These are phyloP conservation scores for Schizophyllum commune DNA, from an alignment of 1,284 basidiomycete species.

Conservation along the genomic window DNA sequence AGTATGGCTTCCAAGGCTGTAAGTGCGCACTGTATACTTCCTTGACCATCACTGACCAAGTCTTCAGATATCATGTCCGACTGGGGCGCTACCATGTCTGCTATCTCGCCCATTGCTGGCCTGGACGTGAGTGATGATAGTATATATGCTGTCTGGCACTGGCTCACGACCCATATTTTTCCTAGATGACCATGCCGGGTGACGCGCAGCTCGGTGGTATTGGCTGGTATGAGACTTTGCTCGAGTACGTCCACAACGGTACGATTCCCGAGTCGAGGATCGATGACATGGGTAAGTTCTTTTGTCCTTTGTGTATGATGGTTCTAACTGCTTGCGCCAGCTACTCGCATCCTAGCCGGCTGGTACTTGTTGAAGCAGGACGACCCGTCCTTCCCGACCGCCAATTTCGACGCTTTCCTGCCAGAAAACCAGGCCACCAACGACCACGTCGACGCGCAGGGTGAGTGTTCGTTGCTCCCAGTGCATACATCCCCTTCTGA, in stretches of 20 bases:
- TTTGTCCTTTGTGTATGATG: not conserved
- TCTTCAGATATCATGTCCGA: conserved; percentile 52
- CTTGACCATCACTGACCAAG: not conserved
- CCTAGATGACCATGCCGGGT: conserved; percentile 69
- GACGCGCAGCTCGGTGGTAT: conserved; percentile 31
- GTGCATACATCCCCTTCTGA: not conserved
- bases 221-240: conserved; percentile 52
- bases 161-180: not conserved
- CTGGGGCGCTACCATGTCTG: conserved; percentile 50
- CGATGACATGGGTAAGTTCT: conserved; percentile 50
- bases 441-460: conserved; percentile 67
- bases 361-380: conserved; percentile 66
- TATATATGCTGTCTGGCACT: not conserved
- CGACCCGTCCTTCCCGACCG: conserved; percentile 41
- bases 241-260: conserved; percentile 58
- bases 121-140: conserved; percentile 44
- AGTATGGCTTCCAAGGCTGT: conserved; percentile 78
- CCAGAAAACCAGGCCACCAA: conserved; percentile 46
- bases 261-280: conserved; percentile 57
- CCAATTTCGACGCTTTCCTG: conserved; percentile 57
- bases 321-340: conserved; percentile 14
- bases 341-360: conserved; percentile 50
- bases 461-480: not conserved
- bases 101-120: conserved; percentile 54
- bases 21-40: conserved; percentile 13